Conservation (phyloP, 225 moss, liverwort and hornwort genomes). For the Marchantia polymorpha region DNA sequence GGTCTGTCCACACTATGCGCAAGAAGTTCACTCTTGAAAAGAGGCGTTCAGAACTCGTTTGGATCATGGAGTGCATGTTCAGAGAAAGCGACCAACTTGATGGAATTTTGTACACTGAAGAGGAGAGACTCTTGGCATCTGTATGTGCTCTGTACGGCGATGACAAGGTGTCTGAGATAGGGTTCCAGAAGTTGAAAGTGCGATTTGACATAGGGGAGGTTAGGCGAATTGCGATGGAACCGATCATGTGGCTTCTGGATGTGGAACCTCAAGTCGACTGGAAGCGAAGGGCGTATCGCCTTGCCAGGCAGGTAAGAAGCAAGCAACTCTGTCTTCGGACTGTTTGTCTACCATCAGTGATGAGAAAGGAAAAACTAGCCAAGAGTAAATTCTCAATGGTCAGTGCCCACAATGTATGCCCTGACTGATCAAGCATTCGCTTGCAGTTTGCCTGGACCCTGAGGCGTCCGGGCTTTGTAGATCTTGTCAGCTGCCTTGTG, state of each 20-base stretch:
- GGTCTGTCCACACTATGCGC: conserved; percentile 20
- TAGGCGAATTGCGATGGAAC: conserved; percentile 10
- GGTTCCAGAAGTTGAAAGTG: conserved; percentile 16
- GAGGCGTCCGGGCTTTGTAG: not conserved
- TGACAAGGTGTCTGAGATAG: conserved; percentile 4
- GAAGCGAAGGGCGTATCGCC: conserved; percentile 10
- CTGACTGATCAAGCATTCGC: too few species aligned
- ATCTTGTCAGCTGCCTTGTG: not conserved
- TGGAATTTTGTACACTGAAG: conserved; percentile 21
- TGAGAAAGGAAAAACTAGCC: not conserved
- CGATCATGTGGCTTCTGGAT: conserved; percentile 19
- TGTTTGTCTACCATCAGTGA: not conserved
- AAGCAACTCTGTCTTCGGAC: not conserved
- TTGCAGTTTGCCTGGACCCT: too few species aligned
- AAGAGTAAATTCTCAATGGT: too few species aligned
- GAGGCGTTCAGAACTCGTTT: conserved; percentile 12
- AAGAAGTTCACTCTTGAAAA: conserved; percentile 22
- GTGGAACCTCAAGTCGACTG: conserved; percentile 10
- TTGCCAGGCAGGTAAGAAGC: conserved; percentile 26
- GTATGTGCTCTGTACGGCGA: conserved; percentile 19
- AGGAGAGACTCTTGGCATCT: conserved; percentile 13
- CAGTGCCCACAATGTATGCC: too few species aligned
- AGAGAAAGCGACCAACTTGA: conserved; percentile 18
- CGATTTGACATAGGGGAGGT: conserved; percentile 11
- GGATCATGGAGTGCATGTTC: conserved; percentile 28